Base-by-base conservation (phyloP, 345 rosid genomes). In the Acer negundo region DNA sequence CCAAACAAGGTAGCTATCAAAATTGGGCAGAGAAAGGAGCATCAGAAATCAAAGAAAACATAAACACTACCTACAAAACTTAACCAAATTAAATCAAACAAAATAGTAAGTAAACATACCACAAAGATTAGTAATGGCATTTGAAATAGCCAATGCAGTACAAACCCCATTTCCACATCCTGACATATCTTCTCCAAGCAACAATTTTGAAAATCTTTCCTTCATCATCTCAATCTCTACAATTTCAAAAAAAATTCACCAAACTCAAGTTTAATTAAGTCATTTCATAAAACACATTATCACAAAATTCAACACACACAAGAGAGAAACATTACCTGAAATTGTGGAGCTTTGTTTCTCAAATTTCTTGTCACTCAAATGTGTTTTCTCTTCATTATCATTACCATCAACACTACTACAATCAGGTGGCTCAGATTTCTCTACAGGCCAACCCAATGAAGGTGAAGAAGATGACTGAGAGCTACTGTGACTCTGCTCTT, bases 111-210 rank as follows among this genome's bases (percentile, higher is more conserved):
- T 6, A 4, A 31, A 80, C 90, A 68, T 84, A 94, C 99, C 99
- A 80, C 97, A 94, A 73, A 97, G 95, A 89, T 97, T 97, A 71
- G 99, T 94, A 64, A 94, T 94, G 79, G 98, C 98, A 75, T 97
- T 94, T 2, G 98, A 97, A 75, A 97, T 87, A 4, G 98, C 97
- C 85, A 97, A 84, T 69, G 99, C 94, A 58, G 99, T 88, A 78
- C 88, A 89, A 66, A 93, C 99, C 51, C 99, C 98, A 86, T 93
- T 97, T 31, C 99, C 99, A 81, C 89, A 85, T 70, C 99, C 99
- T n/a, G 99, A 94, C 98, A 97, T 94, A 79, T 97, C 99, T 81
- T 97, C 99, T 19, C 98, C 99, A 69, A 97, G 99, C 70, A 97
- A 80, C 86, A 97, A 79, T 79, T 97, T 97, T 28, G 98, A 84